Conservation (phyloP, 345 rosid species). For the Populus davidiana region DNA sequence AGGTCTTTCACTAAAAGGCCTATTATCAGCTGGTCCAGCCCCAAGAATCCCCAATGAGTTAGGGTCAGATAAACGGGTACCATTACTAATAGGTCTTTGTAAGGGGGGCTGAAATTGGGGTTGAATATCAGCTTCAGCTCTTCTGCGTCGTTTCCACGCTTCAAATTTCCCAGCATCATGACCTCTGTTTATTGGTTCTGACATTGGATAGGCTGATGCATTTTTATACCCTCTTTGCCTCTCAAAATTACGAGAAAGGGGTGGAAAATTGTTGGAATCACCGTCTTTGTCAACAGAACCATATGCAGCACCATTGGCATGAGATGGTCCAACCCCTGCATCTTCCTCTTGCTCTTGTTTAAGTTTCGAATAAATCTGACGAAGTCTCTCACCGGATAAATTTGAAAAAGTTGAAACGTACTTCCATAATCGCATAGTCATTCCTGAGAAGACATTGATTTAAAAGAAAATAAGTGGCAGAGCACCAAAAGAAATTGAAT, state of each 20-base stretch:
- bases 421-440: conserved; percentile 85
- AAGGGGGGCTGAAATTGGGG: conserved; percentile 41
- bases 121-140: conserved; percentile 54
- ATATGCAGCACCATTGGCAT: conserved; percentile 49
- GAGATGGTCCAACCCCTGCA: conserved; percentile 69
- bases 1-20: conserved; percentile 52
- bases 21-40: conserved; percentile 72
- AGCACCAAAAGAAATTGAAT: background rate
- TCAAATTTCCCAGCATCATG: conserved; percentile 69
- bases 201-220: conserved; percentile 38
- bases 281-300: conserved; percentile 38
- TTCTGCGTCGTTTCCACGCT: conserved; percentile 86
- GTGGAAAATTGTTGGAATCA: conserved; percentile 42
- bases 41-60: conserved; percentile 91
- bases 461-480: background rate
- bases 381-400: conserved; percentile 81
- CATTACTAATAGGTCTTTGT: conserved; percentile 44
- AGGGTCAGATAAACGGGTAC: conserved; percentile 49
- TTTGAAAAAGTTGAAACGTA: conserved; percentile 94
- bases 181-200: conserved; percentile 54
- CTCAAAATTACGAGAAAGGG: conserved; percentile 38
- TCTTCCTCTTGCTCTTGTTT: conserved; percentile 76
- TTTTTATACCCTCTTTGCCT: conserved; percentile 58
- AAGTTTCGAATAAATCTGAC: conserved; percentile 87
- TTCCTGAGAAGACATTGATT: conserved; percentile 50